Evolutionary conservation across 371 early-diverging fungal genomes (phyloP).

Genomic region (Mortierella sp.): DNA sequence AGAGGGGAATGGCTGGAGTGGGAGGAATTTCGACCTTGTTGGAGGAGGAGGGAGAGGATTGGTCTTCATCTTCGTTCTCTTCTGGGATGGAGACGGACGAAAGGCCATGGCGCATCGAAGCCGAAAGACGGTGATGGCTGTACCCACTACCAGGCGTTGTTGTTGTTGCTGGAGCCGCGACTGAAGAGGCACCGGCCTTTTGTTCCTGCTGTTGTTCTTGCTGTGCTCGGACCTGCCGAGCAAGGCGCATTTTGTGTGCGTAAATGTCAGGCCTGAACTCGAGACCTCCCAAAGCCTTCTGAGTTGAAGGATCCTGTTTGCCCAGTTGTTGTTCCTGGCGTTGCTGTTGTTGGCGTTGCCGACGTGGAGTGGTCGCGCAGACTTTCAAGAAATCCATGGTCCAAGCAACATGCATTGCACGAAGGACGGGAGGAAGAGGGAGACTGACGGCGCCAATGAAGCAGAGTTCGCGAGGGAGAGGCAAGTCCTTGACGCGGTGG

Average conservation of each 20-base stretch:
- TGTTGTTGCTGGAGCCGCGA: not conserved
- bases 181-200: not conserved
- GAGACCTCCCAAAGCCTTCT: conserved; percentile 25
- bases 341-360: conserved; percentile 36
- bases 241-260: conserved; percentile 49
- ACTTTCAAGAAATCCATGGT: conserved; percentile 48
- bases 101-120: conserved; percentile 20
- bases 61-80: conserved; percentile 30
- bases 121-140: conserved; percentile 3
- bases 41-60: not conserved
- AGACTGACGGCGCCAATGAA: conserved; percentile 51
- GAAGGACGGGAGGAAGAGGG: conserved; percentile 34
- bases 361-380: conserved; percentile 27
- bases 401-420: conserved; percentile 54
- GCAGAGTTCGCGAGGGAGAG: conserved; percentile 48
- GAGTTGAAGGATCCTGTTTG: not conserved
- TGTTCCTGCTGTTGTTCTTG: conserved; percentile 25
- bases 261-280: conserved; percentile 51
- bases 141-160: not conserved
- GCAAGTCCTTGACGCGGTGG: conserved; percentile 47
- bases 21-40: not conserved
- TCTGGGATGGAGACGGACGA: conserved; percentile 40
- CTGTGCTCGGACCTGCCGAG: conserved; percentile 43
- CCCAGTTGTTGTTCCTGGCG: not conserved
- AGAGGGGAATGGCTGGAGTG: conserved; percentile 5